phyloP scores from a whole-genome alignment of 2,329 filamentous ascomycete species.

The Seiridium unicorne region DNA sequence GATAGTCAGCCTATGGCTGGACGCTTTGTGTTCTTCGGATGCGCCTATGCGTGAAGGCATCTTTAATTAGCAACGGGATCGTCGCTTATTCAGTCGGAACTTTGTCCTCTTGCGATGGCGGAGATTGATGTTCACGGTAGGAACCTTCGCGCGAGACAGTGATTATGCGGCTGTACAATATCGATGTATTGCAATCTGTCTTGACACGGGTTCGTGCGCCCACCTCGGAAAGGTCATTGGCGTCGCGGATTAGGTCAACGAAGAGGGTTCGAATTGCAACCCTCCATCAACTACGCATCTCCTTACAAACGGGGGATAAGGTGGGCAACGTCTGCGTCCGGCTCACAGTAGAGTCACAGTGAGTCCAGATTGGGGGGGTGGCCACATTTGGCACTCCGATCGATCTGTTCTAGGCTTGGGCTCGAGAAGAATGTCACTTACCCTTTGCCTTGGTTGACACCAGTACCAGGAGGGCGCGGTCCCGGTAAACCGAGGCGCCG shows the following conservation, averaged over 20 bases:
- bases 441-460: neutral
- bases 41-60: conserved; percentile 18
- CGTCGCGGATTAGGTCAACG: neutral
- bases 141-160: neutral
- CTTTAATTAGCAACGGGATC: conserved; percentile 20
- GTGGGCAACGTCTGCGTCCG: neutral
- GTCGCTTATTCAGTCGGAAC: conserved; percentile 10
- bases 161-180: neutral
- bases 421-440: neutral
- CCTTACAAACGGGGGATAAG: neutral
- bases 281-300: neutral
- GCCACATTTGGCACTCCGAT: neutral
- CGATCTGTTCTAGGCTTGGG: neutral
- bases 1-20: conserved; percentile 12
- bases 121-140: neutral
- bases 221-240: neutral
- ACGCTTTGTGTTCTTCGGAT: conserved; percentile 12
- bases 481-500: too few species aligned
- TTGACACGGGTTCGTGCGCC: neutral
- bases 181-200: neutral
- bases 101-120: conserved; percentile 1
- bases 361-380: neutral
- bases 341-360: neutral
- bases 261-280: neutral
- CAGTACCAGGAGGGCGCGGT: neutral